Conservation (phyloP, 805 yeast genomes). For the Kazachstania martiniae region DNA sequence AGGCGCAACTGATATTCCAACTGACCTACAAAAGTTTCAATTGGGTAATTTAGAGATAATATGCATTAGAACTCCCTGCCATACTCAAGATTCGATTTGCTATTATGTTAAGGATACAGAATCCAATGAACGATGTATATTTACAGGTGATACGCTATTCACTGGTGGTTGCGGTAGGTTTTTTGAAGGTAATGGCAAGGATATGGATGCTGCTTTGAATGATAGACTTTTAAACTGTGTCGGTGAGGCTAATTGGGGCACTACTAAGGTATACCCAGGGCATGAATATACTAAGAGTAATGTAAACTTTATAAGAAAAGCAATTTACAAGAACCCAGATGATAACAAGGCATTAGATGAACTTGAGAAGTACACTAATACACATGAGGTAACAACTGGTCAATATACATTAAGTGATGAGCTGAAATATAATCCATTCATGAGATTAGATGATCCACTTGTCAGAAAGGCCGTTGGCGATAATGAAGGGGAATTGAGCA, state of each 20-base stretch:
- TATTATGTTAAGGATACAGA: conserved; percentile 55
- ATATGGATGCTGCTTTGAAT: conserved; percentile 69
- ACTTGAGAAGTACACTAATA: conserved; percentile 40
- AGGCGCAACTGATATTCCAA: conserved; percentile 63
- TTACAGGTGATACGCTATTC: conserved; percentile 94
- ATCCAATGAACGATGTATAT: conserved; percentile 63
- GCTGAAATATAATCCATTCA: conserved; percentile 74
- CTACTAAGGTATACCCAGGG: conserved; percentile 76
- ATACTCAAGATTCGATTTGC: conserved; percentile 92
- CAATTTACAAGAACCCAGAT: conserved; percentile 35
- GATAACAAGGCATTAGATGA: conserved; percentile 38
- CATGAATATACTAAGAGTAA: conserved; percentile 90
- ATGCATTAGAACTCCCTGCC: conserved; percentile 94
- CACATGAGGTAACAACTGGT: conserved; percentile 75
- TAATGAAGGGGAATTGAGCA: conserved; percentile 24
- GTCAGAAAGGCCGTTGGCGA: conserved; percentile 52
- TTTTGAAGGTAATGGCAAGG: conserved; percentile 78
- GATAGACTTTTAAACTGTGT: conserved; percentile 53
- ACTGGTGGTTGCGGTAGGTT: conserved; percentile 94
- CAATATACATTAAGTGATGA: conserved; percentile 78
- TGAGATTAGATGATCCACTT: conserved; percentile 59
- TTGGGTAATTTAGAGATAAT: conserved; percentile 44
- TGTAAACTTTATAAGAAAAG: conserved; percentile 62
- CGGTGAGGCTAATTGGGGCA: conserved; percentile 19
- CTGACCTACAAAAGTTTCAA: conserved; percentile 47